Evolutionary conservation across 768 basidiomycete species (phyloP).

Genomic region (Leccinum ochraceum): DNA sequence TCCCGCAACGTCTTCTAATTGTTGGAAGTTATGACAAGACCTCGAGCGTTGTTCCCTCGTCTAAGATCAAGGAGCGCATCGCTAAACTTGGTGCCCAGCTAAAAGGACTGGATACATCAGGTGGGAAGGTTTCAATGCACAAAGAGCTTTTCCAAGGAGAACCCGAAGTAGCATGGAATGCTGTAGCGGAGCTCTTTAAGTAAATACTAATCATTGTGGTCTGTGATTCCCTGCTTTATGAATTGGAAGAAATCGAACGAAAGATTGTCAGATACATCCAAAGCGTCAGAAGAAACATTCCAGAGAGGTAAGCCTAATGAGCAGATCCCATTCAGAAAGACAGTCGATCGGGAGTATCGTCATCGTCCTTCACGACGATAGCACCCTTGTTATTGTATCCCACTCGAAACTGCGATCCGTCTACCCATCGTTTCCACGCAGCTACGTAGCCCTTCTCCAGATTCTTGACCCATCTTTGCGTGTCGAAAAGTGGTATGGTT

Average conservation of each 20-base stretch:
- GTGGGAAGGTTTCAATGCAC: constrained; percentile 10
- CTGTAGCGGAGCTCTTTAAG: constrained; percentile 13
- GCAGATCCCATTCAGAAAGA: not conserved
- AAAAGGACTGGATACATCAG: not conserved
- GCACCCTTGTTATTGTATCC: constrained; percentile 34
- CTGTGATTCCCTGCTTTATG: not conserved
- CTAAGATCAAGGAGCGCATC: constrained; percentile 3
- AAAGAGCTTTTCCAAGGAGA: constrained; percentile 10
- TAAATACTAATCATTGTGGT: not conserved
- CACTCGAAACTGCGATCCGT: constrained; percentile 37
- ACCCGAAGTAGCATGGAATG: constrained; percentile 13
- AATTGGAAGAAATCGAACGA: not conserved
- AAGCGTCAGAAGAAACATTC: not conserved
- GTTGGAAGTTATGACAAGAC: constrained; percentile 15
- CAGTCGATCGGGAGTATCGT: constrained; percentile 7
- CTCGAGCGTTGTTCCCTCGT: not conserved
- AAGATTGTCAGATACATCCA: not conserved
- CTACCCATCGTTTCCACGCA: constrained; percentile 51
- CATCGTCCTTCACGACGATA: constrained; percentile 34
- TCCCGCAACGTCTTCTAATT: constrained; percentile 4
- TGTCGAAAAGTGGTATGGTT: constrained; percentile 49
- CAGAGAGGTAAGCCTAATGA: not conserved
- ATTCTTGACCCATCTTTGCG: constrained; percentile 46
- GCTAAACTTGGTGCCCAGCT: not conserved
- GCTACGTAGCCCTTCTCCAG: constrained; percentile 45